phyloP scores from a whole-genome alignment of 805 yeast genomes.

The Komagataella ulmi region DNA sequence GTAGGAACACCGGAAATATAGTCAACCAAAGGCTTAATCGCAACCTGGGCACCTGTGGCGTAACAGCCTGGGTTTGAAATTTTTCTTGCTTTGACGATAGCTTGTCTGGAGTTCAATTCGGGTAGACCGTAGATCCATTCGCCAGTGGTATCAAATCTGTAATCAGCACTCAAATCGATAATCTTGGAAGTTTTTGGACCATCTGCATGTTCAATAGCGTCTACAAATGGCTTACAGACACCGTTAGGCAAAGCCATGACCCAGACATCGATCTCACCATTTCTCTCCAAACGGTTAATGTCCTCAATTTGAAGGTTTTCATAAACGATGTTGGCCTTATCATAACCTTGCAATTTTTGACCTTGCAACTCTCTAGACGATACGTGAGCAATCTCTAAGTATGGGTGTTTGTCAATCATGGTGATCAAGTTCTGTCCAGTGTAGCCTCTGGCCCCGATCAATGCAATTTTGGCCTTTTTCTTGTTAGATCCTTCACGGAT shows the following conservation, averaged over 20 bases:
- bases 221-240: slow-evolving; percentile 81
- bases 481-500: slow-evolving; percentile 48
- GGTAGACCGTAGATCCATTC: slow-evolving; percentile 95
- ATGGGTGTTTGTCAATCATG: slow-evolving; percentile 78
- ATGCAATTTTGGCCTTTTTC: slow-evolving; percentile 61
- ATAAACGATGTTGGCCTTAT: slow-evolving; percentile 66
- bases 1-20: slow-evolving; percentile 63
- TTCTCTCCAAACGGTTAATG: slow-evolving; percentile 61
- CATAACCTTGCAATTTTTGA: slow-evolving; percentile 75
- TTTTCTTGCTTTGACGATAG: slow-evolving; percentile 59
- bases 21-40: slow-evolving; percentile 75
- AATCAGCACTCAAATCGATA: slow-evolving; percentile 90
- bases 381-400: slow-evolving; percentile 79
- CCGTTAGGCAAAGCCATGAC: slow-evolving; percentile 99
- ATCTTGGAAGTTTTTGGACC: slow-evolving; percentile 48
- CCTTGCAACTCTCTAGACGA: slow-evolving; percentile 94
- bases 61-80: slow-evolving; percentile 98
- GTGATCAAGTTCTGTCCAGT: slow-evolving; percentile 90
- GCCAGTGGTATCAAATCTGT: slow-evolving; percentile 79
- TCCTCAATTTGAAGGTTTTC: slow-evolving; percentile 84
- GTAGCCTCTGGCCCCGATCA: slow-evolving; percentile 97
- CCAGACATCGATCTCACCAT: slow-evolving; percentile 85
- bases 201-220: slow-evolving; percentile 56
- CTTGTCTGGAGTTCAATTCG: slow-evolving; percentile 62
- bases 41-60: slow-evolving; percentile 96